These are phyloP conservation scores for Pseudocercospora cruenta DNA, from an alignment of 2,329 filamentous ascomycete species.

Conservation along the genomic window DNA sequence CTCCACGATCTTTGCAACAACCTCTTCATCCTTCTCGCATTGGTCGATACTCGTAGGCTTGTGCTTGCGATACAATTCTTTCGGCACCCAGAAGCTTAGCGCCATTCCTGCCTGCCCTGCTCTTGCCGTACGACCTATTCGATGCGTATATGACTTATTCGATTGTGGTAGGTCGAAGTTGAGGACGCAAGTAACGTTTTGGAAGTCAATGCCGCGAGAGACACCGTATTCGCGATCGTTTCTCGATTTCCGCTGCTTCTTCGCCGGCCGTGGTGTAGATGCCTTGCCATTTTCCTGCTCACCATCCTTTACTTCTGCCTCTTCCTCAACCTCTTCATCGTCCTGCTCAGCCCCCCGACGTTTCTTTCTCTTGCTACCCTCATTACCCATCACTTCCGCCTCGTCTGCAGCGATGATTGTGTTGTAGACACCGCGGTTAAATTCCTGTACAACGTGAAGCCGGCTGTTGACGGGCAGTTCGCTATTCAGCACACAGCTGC, in stretches of 20 bases:
- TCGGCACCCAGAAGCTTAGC: constrained; percentile 89
- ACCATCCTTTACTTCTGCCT: constrained; percentile 40
- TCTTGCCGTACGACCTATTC: constrained; percentile 89
- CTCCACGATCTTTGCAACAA: constrained; percentile 77
- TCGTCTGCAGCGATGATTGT: constrained; percentile 97
- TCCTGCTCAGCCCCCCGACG: constrained; percentile 33
- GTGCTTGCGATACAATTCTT: constrained; percentile 82
- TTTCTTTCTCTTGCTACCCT: constrained; percentile 47
- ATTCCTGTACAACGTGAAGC: constrained; percentile 93
- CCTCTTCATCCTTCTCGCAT: constrained; percentile 80
- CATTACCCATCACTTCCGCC: constrained; percentile 76
- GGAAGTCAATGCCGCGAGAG: constrained; percentile 95
- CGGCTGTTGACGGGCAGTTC: constrained; percentile 91
- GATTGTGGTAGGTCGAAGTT: constrained; percentile 94
- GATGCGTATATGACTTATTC: constrained; percentile 93
- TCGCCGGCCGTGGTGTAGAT: constrained; percentile 39
- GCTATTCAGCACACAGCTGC: constrained; percentile 90
- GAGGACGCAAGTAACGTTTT: constrained; percentile 89
- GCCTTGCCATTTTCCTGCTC: constrained; percentile 34
- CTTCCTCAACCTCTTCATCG: constrained; percentile 28
- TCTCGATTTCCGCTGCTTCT: constrained; percentile 66
- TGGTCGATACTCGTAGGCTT: constrained; percentile 78
- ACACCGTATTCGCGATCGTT: constrained; percentile 88
- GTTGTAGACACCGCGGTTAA: constrained; percentile 95
- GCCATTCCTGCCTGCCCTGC: constrained; percentile 93